Evolutionary conservation across 139 green algal species (phyloP), one percentile per base, ranked within the genome.

Genomic region (Chlamydomonas asymmetrica): DNA sequence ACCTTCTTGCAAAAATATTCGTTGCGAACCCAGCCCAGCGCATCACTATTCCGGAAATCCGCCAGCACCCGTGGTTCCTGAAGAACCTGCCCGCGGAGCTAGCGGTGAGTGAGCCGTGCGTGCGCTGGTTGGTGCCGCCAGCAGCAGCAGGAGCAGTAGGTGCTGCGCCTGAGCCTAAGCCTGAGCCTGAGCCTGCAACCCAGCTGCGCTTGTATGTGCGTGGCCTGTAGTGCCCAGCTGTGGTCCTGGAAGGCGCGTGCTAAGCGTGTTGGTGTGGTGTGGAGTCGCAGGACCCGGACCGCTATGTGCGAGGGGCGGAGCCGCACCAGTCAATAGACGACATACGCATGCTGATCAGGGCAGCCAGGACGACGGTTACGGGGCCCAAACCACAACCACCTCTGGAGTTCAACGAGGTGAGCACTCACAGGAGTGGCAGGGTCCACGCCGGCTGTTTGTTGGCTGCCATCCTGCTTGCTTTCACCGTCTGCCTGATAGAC

Each of bases 51-150:
- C 48, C 64, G 1, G 84, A 92, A 48, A 97, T 99, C 78, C 85
- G 90, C 57, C 45, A 80, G 43, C 95, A 99, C 88, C 88, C 91
- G 31, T 99, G 96, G 96, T 99, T 97, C 87, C 71, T 89, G 40
- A 89, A 88, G 27, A 97, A 98, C 82, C 78, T 98, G 78, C 94
- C 94, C 5, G 84, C 88, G 18, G 94, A 98, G 75, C 87, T 98
- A 10, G 87, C 83, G 86, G 89, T 91, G 69, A 56, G 79, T 32
- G 45, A 10, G n/a, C 4, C 1, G 52, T 35, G 23, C 7, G 10
- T 23, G 68, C 6, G 50, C 34, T 3, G 32, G 61, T 27, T 9
- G 29, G 56, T 13, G 56, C 27, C 27, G 20, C 9, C 18, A 13
- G 56, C 56, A 63, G 45, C 45, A 25, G 34, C 1, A 41, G 23